Conservation (phyloP, 768 basidiomycete species). For the Leucocoprinus birnbaumii region DNA sequence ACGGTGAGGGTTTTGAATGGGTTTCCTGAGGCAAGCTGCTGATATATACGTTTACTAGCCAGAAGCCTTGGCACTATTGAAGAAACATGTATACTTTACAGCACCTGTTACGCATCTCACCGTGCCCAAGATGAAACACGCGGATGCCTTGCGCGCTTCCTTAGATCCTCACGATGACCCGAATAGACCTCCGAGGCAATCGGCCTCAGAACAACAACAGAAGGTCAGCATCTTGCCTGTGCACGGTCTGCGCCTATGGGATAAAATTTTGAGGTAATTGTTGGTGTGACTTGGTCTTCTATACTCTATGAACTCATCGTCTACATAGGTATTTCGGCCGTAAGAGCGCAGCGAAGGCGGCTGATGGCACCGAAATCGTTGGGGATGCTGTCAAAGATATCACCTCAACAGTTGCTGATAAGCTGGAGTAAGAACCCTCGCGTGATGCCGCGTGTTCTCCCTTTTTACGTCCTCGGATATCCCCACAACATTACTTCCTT, state of each 20-base stretch:
- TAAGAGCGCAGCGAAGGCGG: constrained; percentile 37
- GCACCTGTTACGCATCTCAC: constrained; percentile 52
- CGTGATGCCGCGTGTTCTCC: not conserved
- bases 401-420: not conserved
- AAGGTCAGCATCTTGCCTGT: constrained; percentile 36
- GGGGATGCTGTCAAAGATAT: not conserved
- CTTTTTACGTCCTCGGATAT: constrained; percentile 1
- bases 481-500: not conserved
- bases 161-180: constrained; percentile 50
- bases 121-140: constrained; percentile 43
- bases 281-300: constrained; percentile 42
- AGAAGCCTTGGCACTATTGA: constrained; percentile 52
- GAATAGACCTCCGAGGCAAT: constrained; percentile 45
- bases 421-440: not conserved
- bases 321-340: constrained; percentile 41
- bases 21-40: not conserved
- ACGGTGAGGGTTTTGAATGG: constrained; percentile 37
- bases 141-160: constrained; percentile 44
- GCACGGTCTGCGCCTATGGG: constrained; percentile 39
- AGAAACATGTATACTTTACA: constrained; percentile 53
- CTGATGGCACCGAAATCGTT: constrained; percentile 23
- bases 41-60: constrained; percentile 27
- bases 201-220: constrained; percentile 52
- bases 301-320: no score
- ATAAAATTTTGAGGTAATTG: no score